Conservation (phyloP, 1,139 yeast genomes). For the Pichia sp. region DNA sequence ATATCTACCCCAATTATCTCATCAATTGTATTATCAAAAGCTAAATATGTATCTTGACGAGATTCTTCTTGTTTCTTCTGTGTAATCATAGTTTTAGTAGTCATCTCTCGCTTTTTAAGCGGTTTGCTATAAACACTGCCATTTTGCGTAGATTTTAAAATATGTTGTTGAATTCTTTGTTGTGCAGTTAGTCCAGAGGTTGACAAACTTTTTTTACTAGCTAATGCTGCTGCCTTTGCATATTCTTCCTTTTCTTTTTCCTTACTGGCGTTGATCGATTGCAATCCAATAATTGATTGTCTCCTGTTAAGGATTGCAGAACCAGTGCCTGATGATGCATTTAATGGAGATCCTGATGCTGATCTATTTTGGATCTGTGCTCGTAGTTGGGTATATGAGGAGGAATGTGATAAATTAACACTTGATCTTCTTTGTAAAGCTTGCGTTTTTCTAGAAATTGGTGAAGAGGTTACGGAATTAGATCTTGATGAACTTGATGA, state of each 20-base stretch:
- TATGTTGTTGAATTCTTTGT: constrained; percentile 30
- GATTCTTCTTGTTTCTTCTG: background rate
- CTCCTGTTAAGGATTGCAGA: constrained; percentile 3
- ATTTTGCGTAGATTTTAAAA: constrained; percentile 24
- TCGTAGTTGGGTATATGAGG: background rate
- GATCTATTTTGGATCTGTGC: background rate
- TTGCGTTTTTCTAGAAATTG: background rate
- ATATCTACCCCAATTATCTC: background rate
- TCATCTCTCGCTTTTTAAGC: constrained; percentile 14
- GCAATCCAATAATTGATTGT: constrained; percentile 2
- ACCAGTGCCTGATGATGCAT: background rate
- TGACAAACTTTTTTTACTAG: constrained; percentile 12
- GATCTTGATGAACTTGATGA: constrained; percentile 16
- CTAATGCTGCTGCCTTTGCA: constrained; percentile 19
- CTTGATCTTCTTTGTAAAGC: constrained; percentile 6
- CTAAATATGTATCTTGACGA: no score
- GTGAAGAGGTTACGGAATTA: constrained; percentile 18
- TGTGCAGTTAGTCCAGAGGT: constrained; percentile 25
- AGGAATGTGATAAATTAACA: constrained; percentile 1
- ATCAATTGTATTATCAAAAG: background rate
- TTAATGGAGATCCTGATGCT: background rate
- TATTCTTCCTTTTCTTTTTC: constrained; percentile 4
- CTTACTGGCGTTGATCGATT: background rate
- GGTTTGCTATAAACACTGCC: constrained; percentile 27
- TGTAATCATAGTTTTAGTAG: background rate